A percentile compares a stretch with the other conserved stretches of the same genome.
phyloP scores from a whole-genome alignment of 139 green algal genomes.

The Astrephomene gubernaculifera region DNA sequence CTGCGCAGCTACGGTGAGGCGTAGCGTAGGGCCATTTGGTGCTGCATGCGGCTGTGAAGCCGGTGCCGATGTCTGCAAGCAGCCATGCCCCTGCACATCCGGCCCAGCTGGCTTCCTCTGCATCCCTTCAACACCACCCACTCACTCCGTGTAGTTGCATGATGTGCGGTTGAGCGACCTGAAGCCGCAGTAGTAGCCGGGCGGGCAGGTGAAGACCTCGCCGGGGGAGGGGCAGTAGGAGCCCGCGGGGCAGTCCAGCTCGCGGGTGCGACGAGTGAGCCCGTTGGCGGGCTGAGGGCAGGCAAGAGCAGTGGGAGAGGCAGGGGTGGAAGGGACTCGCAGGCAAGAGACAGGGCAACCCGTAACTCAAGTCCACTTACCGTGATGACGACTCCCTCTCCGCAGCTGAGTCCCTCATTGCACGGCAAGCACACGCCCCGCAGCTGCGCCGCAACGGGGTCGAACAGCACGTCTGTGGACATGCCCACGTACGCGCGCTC shows the following conservation, averaged over 20 bases:
- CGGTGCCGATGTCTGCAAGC: too few species aligned
- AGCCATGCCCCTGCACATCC: too few species aligned
- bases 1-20: too few species aligned
- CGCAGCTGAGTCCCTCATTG: constrained; percentile 46
- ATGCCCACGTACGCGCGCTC: not conserved
- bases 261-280: not conserved
- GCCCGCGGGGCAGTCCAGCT: constrained; percentile 47
- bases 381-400: constrained; percentile 30
- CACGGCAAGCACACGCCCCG: constrained; percentile 48
- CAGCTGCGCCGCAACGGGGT: constrained; percentile 1
- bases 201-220: constrained; percentile 18
- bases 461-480: not conserved
- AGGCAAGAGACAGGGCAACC: not conserved
- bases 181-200: not conserved
- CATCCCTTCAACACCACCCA: too few species aligned
- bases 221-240: constrained; percentile 55
- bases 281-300: too few species aligned
- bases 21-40: too few species aligned
- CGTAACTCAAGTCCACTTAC: not conserved
- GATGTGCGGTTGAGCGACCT: not conserved
- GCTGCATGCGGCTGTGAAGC: too few species aligned
- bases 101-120: too few species aligned
- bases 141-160: not conserved
- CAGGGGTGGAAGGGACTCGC: not conserved
- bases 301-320: not conserved